phyloP scores from a whole-genome alignment of 2,329 filamentous ascomycete genomes.

The Ophiocordyceps robertsii region DNA sequence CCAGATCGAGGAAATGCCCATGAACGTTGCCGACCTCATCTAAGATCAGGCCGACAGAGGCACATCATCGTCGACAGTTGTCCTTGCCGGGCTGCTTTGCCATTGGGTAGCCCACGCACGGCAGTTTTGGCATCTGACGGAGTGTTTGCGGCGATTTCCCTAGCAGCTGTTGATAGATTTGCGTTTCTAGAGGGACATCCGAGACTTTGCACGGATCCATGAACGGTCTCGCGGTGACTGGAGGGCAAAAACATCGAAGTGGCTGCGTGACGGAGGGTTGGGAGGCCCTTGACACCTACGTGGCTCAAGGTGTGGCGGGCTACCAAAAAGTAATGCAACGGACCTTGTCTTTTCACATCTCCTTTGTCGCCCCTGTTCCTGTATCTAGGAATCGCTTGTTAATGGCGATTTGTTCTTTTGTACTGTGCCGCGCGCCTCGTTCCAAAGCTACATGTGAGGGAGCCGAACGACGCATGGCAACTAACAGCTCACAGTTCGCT shows the following conservation, averaged over 20 bases:
- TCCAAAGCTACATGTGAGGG: too few relatives aligned
- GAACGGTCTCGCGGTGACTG: slow-evolving; percentile 15
- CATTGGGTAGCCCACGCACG: slow-evolving; percentile 10
- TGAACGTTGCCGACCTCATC: slow-evolving; percentile 73
- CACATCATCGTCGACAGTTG: slow-evolving; percentile 9
- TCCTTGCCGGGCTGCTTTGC: slow-evolving; percentile 9
- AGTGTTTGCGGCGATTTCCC: slow-evolving; percentile 16
- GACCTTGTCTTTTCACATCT: slow-evolving; percentile 14
- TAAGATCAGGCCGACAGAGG: slow-evolving; percentile 22
- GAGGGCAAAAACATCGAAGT: slow-evolving; percentile 15
- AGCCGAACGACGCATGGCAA: too few relatives aligned
- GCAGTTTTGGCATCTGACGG: slow-evolving; percentile 15
- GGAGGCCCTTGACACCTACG: slow-evolving; percentile 24
- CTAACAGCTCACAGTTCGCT: too few relatives aligned
- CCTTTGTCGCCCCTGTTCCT: slow-evolving; percentile 17
- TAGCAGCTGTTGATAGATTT: slow-evolving; percentile 27
- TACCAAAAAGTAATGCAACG: slow-evolving; percentile 30
- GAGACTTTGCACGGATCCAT: slow-evolving; percentile 10
- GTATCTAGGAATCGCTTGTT: slow-evolving; percentile 22
- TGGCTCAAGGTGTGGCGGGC: slow-evolving; percentile 22
- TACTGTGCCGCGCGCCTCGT: neutral
- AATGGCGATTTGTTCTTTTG: slow-evolving; percentile 14
- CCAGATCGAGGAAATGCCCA: slow-evolving; percentile 99
- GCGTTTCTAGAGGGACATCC: slow-evolving; percentile 22
- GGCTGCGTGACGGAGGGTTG: slow-evolving; percentile 23